These are phyloP conservation scores for Aspergillus cejpii DNA, from an alignment of 2,329 filamentous ascomycete genomes.

Conservation along the genomic window DNA sequence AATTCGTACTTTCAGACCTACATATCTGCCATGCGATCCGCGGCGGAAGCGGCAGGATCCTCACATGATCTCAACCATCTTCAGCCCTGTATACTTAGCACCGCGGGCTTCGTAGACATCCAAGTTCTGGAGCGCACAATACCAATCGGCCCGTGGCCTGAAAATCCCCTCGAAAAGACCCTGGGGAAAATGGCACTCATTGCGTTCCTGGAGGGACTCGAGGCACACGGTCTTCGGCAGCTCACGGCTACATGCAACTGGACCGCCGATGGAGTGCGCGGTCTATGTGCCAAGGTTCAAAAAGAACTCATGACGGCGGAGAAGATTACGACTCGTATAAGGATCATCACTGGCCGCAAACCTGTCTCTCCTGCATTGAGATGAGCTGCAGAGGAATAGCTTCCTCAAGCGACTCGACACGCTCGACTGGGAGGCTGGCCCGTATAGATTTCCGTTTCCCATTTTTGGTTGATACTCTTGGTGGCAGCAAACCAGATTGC, in stretches of 20 bases:
- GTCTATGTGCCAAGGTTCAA: constrained; percentile 36
- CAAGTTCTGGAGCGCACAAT: constrained; percentile 34
- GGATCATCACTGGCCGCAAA: constrained; percentile 28
- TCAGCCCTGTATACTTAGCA: constrained; percentile 33
- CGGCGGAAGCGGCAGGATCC: constrained; percentile 36
- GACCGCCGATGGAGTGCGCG: constrained; percentile 29
- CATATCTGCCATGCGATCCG: constrained; percentile 31
- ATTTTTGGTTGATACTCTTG: neutral
- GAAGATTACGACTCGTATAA: constrained; percentile 23
- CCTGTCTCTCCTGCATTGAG: constrained; percentile 18
- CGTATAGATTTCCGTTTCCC: neutral
- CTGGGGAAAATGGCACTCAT: constrained; percentile 41
- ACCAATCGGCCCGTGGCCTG: constrained; percentile 36
- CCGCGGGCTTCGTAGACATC: constrained; percentile 43
- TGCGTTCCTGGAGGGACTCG: constrained; percentile 36
- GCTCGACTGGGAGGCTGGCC: neutral
- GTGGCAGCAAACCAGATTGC: no score
- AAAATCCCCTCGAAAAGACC: constrained; percentile 28
- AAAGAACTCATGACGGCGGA: constrained; percentile 28
- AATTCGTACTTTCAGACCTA: constrained; percentile 33
- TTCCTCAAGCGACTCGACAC: constrained; percentile 3
- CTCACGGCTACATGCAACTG: constrained; percentile 32
- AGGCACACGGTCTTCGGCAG: constrained; percentile 33
- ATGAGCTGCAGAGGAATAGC: constrained; percentile 5
- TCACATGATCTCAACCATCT: constrained; percentile 42